Conservation (phyloP, 805 yeast genomes). For the Saturnispora dispora region DNA sequence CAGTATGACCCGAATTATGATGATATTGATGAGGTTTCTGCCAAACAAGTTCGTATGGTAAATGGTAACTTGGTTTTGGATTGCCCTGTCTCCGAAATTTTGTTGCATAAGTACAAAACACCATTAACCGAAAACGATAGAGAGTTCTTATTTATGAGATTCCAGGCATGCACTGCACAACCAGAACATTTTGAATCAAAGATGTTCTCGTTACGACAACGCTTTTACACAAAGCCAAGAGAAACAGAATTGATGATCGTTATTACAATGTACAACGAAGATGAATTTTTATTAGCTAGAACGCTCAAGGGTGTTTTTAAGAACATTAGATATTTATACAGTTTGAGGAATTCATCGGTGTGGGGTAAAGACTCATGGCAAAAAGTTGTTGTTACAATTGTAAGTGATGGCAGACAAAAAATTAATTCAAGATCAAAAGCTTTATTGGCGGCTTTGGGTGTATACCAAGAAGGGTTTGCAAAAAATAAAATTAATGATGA, state of each 20-base stretch:
- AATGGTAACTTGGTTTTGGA: slow-evolving; percentile 79
- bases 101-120: slow-evolving; percentile 43
- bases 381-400: slow-evolving; percentile 79
- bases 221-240: slow-evolving; percentile 67
- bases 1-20: neutral
- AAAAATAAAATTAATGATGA: slow-evolving; percentile 80
- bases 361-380: slow-evolving; percentile 99
- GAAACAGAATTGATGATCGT: slow-evolving; percentile 80
- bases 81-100: slow-evolving; percentile 74
- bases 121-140: slow-evolving; percentile 35
- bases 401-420: slow-evolving; percentile 86
- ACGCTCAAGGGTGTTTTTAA: slow-evolving; percentile 88
- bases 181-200: slow-evolving; percentile 57
- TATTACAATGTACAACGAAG: slow-evolving; percentile 85
- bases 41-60: slow-evolving; percentile 42
- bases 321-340: slow-evolving; percentile 67
- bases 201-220: slow-evolving; percentile 76
- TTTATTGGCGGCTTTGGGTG: slow-evolving; percentile 76
- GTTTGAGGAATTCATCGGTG: slow-evolving; percentile 49
- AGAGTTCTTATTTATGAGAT: slow-evolving; percentile 82
- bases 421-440: slow-evolving; percentile 73
- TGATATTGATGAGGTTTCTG: slow-evolving; percentile 16
- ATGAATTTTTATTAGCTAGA: slow-evolving; percentile 69
- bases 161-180: slow-evolving; percentile 90
- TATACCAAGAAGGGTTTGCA: slow-evolving; percentile 93